Base-by-base conservation (phyloP, 305 asterid genomes). In the Caryopteris hybrid region DNA sequence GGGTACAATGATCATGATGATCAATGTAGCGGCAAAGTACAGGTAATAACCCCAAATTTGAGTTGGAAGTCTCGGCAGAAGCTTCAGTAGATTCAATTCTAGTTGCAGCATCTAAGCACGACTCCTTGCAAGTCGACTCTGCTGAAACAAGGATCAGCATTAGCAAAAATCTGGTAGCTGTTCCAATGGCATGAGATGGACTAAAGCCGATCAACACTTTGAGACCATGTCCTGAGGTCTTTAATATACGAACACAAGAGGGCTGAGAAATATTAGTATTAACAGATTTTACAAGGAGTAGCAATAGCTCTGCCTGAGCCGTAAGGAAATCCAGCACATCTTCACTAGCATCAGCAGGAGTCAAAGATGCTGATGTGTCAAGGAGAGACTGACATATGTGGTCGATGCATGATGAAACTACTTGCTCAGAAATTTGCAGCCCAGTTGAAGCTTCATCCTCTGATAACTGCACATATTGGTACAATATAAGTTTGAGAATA, bases 251-350 rank as follows among this genome's bases (percentile, higher is more conserved):
- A 74, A 73, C 66, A 72, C 76, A 69, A 31, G 81, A 68, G 52
- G 75, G 71, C 71, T 66, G 80, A 66, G 95, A 68, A 21, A 79
- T 47, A n/a, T 70, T 70, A 47, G 72, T 70, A 57, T 68, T 79
- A 55, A 50, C 58, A 38, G 86, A 84, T 74, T 78, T 87, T 69
- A 82, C 69, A 27, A 91, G 89, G 73, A 76, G 81, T 52, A 89
- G 81, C 73, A 94, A 83, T 63, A 91, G 76, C 81, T 86, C 95
- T 34, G 83, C 88, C 80, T 91, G 97, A 84, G 91, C 83, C 1
- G 78, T 83, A 66, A 94, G 96, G 74, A 89, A 76, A 66, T 81
- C 79, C 39, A 91, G 83, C 64, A 71, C 71, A 68, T 85, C 85
- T 68, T 77, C 85, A 74, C 71, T 61, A 48, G 79, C 80, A 72